These are phyloP conservation scores for Baorangia bicolor DNA, from an alignment of 768 basidiomycete species.

Conservation along the genomic window DNA sequence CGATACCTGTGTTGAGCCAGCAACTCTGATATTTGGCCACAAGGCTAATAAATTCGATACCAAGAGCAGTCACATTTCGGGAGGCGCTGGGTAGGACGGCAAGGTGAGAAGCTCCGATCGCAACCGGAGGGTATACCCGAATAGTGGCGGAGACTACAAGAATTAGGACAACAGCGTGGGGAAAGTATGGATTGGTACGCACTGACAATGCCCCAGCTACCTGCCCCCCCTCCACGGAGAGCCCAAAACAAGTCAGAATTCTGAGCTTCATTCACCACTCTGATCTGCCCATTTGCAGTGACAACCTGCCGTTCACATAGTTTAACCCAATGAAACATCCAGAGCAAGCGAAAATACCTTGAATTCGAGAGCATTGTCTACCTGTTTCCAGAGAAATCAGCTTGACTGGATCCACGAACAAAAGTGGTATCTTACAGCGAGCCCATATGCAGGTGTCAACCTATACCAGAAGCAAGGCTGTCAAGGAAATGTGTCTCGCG, in stretches of 20 bases:
- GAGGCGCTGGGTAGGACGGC: constrained; percentile 7
- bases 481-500: neutral
- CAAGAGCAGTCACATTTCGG: constrained; percentile 12
- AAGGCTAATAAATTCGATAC: constrained; percentile 18
- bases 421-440: constrained; percentile 31
- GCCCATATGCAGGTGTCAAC: constrained; percentile 41
- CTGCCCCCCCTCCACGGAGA: constrained; percentile 50
- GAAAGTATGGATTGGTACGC: neutral
- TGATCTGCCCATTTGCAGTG: constrained; percentile 38
- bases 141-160: constrained; percentile 20
- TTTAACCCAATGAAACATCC: neutral
- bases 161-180: neutral
- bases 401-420: neutral
- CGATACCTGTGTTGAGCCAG: constrained; percentile 14
- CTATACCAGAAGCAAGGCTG: neutral
- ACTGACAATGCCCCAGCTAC: constrained; percentile 49
- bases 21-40: constrained; percentile 20
- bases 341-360: constrained; percentile 7
- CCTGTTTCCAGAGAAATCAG: constrained; percentile 28
- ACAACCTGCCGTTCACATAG: constrained; percentile 29
- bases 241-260: constrained; percentile 56
- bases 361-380: constrained; percentile 47
- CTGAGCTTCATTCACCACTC: constrained; percentile 40
- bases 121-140: constrained; percentile 5
- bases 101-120: constrained; percentile 14